A percentile compares a stretch with the other conserved stretches of the same genome.
Evolutionary conservation across 768 basidiomycete genomes (phyloP).

Genomic region (Suillus paluster): DNA sequence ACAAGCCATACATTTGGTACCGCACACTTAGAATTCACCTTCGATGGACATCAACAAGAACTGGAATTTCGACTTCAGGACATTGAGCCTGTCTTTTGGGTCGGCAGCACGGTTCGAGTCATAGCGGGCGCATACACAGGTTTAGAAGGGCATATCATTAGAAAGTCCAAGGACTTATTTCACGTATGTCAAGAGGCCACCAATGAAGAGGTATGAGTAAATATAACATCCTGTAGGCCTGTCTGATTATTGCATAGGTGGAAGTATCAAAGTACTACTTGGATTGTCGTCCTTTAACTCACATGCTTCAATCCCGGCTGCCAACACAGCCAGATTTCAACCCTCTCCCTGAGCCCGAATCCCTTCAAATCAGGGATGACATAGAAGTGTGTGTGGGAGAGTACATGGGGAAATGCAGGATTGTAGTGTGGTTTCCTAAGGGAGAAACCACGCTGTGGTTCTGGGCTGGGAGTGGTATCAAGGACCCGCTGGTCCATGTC

Average conservation of each 20-base stretch:
- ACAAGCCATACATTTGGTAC: neutral
- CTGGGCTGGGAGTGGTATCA: neutral
- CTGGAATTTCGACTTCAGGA: neutral
- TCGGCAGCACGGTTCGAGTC: neutral
- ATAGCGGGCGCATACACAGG: no score
- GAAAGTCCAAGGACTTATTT: no score
- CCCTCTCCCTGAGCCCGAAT: neutral
- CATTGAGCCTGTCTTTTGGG: neutral
- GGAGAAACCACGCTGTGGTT: neutral
- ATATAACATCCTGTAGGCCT: neutral
- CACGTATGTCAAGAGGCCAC: neutral
- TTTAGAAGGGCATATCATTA: no score
- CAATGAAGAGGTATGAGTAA: neutral
- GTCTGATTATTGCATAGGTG: neutral
- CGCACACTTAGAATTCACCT: neutral
- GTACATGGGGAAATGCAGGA: neutral
- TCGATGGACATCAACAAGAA: neutral
- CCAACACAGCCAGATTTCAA: neutral
- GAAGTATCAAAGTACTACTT: neutral
- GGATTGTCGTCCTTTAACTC: neutral
- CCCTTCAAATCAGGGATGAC: neutral
- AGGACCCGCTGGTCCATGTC: neutral
- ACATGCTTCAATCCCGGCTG: neutral
- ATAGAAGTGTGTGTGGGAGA: neutral
- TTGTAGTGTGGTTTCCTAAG: neutral